Percentiles rank a stretch among this genome's conserved stretches.
These are phyloP conservation scores for Phtheirospermum japonicum DNA, from an alignment of 257 asterid genomes.

Conservation along the genomic window DNA sequence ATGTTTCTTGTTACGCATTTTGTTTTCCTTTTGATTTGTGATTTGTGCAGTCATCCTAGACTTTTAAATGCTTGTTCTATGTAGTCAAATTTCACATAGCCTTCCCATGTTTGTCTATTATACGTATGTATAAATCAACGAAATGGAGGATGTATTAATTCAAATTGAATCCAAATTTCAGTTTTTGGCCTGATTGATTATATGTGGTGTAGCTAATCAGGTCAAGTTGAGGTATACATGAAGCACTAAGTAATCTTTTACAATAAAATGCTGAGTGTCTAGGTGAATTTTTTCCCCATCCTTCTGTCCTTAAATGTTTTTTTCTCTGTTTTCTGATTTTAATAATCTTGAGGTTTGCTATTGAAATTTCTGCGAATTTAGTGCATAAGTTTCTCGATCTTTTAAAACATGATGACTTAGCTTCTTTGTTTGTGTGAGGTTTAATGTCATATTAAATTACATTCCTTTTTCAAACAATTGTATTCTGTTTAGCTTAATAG, in stretches of 20 bases:
- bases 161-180: too few species aligned
- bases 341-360: conserved; percentile 17
- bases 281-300: neutral
- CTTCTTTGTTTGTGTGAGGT: conserved; percentile 6
- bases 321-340: conserved; percentile 15
- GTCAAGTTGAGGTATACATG: conserved; percentile 19
- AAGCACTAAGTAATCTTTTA: conserved; percentile 20
- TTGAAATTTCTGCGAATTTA: conserved; percentile 18
- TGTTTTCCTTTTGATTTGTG: conserved; percentile 17
- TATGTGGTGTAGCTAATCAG: conserved; percentile 17
- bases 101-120: conserved; percentile 7
- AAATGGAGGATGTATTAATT: neutral
- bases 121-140: conserved; percentile 17
- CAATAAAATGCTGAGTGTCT: conserved; percentile 20
- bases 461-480: neutral
- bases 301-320: conserved; percentile 3
- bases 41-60: conserved; percentile 12
- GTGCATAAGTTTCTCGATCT: conserved; percentile 22
- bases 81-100: conserved; percentile 13
- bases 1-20: conserved; percentile 25
- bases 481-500: conserved; percentile 14
- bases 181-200: conserved; percentile 25
- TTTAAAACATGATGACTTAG: conserved; percentile 9
- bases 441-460: conserved; percentile 6
- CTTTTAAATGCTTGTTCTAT: conserved; percentile 21